Evolutionary conservation across 441 rosid genomes (phyloP).

Genomic region (Erysimum cheiri): DNA sequence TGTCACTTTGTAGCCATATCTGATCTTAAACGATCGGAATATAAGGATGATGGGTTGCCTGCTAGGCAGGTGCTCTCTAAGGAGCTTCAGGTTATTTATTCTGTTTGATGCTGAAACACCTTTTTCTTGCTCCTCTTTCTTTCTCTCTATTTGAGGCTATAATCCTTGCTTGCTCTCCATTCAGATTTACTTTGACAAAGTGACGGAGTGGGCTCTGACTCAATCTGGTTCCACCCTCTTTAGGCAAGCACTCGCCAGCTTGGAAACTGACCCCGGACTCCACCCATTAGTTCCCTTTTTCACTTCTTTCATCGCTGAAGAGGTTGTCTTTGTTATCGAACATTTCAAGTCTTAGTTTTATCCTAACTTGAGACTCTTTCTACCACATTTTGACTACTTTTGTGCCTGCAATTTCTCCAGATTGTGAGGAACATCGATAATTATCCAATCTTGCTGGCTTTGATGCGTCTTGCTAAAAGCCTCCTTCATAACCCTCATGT

Average conservation of each 20-base stretch:
- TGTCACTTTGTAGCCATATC: conserved; percentile 43
- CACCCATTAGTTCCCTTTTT: conserved; percentile 68
- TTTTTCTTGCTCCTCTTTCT: neutral
- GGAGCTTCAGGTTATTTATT: conserved; percentile 67
- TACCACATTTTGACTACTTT: conserved; percentile 21
- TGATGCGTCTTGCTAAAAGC: conserved; percentile 65
- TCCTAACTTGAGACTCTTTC: conserved; percentile 6
- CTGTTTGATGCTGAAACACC: neutral
- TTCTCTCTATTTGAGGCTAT: neutral
- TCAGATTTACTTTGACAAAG: conserved; percentile 69
- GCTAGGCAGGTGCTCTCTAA: conserved; percentile 57
- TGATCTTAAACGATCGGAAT: conserved; percentile 57
- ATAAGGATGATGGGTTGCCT: conserved; percentile 60
- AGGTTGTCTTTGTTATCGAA: conserved; percentile 46
- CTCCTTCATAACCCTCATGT: conserved; percentile 64
- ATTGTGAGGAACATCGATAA: conserved; percentile 57
- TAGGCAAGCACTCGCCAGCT: conserved; percentile 60
- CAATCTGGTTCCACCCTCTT: conserved; percentile 52
- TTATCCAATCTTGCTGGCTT: conserved; percentile 53
- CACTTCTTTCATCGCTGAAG: conserved; percentile 65
- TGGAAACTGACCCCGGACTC: conserved; percentile 64
- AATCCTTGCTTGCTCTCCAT: conserved; percentile 16
- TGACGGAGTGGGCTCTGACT: conserved; percentile 57
- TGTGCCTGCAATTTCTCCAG: conserved; percentile 41
- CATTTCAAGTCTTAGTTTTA: conserved; percentile 9